Percentiles rank a stretch among this genome's conserved stretches.
Conservation (phyloP, 2,329 filamentous ascomycete species). For the Ophiobolus disseminans region DNA sequence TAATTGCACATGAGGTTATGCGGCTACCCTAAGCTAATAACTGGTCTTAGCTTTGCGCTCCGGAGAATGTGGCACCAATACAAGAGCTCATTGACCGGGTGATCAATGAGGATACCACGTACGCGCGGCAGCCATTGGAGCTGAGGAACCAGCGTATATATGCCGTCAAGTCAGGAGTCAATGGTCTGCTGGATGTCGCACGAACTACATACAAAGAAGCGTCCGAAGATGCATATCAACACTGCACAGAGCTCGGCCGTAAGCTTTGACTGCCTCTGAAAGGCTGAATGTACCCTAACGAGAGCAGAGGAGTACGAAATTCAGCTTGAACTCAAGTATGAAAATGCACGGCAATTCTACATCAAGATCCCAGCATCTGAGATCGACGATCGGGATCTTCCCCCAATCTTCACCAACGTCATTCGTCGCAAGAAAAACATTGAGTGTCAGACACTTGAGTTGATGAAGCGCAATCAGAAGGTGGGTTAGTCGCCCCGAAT, state of each 20-base stretch:
- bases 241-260: conserved; percentile 74
- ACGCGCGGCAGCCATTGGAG: conserved; percentile 80
- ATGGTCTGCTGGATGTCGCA: conserved; percentile 85
- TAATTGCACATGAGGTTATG: conserved; percentile 31
- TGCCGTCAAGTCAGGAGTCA: conserved; percentile 85
- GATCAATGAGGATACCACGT: conserved; percentile 83
- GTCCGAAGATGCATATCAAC: conserved; percentile 76
- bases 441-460: conserved; percentile 84
- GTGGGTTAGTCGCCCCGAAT: conserved; percentile 10
- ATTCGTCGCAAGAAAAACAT: conserved; percentile 75
- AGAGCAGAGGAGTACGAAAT: conserved; percentile 60
- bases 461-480: conserved; percentile 76
- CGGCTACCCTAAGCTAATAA: not conserved
- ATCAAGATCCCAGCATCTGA: conserved; percentile 70
- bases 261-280: conserved; percentile 19
- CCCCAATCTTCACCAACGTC: conserved; percentile 78
- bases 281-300: conserved; percentile 13
- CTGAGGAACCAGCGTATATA: conserved; percentile 89
- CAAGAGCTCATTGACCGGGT: conserved; percentile 69
- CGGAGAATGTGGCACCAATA: conserved; percentile 66
- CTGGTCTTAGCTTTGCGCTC: conserved; percentile 64
- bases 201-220: conserved; percentile 89
- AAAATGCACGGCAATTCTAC: conserved; percentile 80
- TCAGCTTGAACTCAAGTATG: conserved; percentile 73
- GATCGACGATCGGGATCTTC: conserved; percentile 66